Conservation (phyloP, 2,329 filamentous ascomycete genomes). For the Sporothrix dimorphospora region DNA sequence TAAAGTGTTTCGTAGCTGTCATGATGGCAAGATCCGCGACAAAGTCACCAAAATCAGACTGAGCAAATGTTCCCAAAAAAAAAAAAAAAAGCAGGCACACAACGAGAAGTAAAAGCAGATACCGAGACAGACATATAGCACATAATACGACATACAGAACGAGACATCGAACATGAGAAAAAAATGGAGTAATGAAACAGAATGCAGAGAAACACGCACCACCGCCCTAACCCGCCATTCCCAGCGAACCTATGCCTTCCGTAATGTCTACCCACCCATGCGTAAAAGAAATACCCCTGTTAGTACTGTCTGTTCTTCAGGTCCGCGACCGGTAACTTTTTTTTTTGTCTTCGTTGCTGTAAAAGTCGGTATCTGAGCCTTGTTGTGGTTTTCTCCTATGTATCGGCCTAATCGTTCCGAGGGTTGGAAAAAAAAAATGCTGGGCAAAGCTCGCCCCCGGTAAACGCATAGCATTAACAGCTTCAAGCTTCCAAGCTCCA, state of each 20-base stretch:
- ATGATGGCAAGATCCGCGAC: neutral
- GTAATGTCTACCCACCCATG: neutral
- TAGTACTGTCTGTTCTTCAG: neutral
- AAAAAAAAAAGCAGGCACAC: neutral
- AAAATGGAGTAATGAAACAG: neutral
- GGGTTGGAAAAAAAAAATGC: neutral
- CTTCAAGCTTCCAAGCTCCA: constrained; percentile 5
- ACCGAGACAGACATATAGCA: neutral
- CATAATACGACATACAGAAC: neutral
- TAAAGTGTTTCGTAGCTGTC: neutral
- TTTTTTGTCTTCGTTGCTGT: neutral
- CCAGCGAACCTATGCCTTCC: neutral
- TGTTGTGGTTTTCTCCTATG: constrained; percentile 15
- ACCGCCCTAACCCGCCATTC: neutral
- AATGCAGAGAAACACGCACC: neutral
- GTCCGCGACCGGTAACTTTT: neutral
- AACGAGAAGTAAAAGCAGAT: neutral
- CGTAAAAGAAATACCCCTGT: neutral
- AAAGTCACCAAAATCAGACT: neutral
- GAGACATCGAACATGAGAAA: neutral
- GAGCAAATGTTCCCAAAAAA: neutral
- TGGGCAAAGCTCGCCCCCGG: neutral
- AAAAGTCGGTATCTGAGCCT: neutral
- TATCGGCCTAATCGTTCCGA: constrained; percentile 9
- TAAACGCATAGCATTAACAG: neutral